Evolutionary conservation across 768 basidiomycete species (phyloP).

Genomic region (Gelatoporia subvermispora): DNA sequence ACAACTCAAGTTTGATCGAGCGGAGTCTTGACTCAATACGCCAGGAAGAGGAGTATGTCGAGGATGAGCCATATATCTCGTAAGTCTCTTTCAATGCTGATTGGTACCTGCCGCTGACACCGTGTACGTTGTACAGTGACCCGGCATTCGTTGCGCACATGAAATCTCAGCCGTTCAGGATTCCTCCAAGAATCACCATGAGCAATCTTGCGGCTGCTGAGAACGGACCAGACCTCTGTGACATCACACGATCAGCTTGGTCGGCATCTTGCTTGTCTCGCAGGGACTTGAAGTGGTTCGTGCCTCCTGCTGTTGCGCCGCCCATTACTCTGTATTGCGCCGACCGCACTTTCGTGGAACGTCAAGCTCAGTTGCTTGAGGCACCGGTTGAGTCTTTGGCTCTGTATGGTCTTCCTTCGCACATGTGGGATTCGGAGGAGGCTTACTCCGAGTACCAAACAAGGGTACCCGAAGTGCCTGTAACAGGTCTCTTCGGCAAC

Average conservation of each 20-base stretch:
- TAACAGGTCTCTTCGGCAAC: constrained; percentile 59
- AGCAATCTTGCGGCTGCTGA: constrained; percentile 24
- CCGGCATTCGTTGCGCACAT: constrained; percentile 42
- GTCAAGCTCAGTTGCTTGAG: constrained; percentile 52
- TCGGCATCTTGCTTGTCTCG: constrained; percentile 76
- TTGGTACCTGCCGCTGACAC: too few relatives aligned
- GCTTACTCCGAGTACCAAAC: constrained; percentile 43
- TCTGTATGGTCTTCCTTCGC: constrained; percentile 78
- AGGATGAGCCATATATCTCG: constrained; percentile 41
- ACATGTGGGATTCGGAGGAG: constrained; percentile 52
- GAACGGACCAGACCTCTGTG: constrained; percentile 47
- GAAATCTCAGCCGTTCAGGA: constrained; percentile 28
- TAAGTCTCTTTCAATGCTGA: constrained; percentile 28
- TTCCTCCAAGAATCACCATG: constrained; percentile 29
- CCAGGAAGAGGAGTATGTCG: constrained; percentile 35
- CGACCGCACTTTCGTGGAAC: constrained; percentile 76
- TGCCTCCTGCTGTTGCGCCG: constrained; percentile 83
- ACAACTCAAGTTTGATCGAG: constrained; percentile 55
- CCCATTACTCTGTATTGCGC: constrained; percentile 68
- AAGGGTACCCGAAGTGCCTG: constrained; percentile 55
- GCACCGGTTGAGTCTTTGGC: constrained; percentile 73
- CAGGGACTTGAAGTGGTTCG: constrained; percentile 75
- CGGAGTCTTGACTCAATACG: constrained; percentile 46
- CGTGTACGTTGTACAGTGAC: constrained; percentile 44
- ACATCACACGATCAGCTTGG: constrained; percentile 64